A percentile compares a stretch with the other conserved stretches of the same genome.
Conservation (phyloP, 495 filamentous ascomycete species). For the Elasticomyces elasticus region DNA sequence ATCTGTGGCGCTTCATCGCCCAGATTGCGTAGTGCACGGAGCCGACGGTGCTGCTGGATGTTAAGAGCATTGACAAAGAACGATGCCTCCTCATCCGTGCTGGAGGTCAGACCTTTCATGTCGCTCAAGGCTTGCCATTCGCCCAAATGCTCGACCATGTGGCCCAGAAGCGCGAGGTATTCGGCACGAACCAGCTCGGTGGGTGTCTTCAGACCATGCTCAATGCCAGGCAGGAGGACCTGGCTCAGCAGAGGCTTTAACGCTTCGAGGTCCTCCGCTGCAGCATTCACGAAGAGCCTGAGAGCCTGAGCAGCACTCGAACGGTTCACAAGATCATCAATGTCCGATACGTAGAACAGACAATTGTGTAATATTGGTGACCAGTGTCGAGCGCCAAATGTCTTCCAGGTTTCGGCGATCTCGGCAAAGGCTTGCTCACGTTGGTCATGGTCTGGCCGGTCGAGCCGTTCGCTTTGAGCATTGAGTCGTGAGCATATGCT, state of each 20-base stretch:
- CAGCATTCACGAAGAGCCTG: constrained; percentile 65
- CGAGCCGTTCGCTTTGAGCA: constrained; percentile 57
- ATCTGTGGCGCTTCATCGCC: constrained; percentile 55
- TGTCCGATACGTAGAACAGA: constrained; percentile 75
- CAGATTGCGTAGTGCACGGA: constrained; percentile 70
- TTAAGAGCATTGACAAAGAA: constrained; percentile 91
- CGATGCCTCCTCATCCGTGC: constrained; percentile 75
- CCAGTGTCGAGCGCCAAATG: constrained; percentile 70
- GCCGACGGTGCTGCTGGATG: constrained; percentile 78
- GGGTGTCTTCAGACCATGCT: constrained; percentile 58
- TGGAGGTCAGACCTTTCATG: constrained; percentile 61
- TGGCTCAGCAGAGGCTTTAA: constrained; percentile 47
- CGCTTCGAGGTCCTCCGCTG: constrained; percentile 30
- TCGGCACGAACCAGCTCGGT: constrained; percentile 81
- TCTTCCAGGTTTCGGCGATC: constrained; percentile 49
- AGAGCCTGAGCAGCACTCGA: constrained; percentile 74
- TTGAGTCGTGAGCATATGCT: constrained; percentile 71
- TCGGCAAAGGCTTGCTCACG: constrained; percentile 65
- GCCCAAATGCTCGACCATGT: constrained; percentile 61
- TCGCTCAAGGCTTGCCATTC: constrained; percentile 60
- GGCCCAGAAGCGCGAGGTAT: constrained; percentile 65
- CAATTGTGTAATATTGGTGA: constrained; percentile 82
- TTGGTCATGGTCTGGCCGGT: constrained; percentile 78
- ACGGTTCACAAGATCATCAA: constrained; percentile 78
- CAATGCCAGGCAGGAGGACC: constrained; percentile 64